A percentile compares a stretch with the other conserved stretches of the same genome.
Conservation (phyloP, 257 asterid genomes). For the Agastache rugosa region DNA sequence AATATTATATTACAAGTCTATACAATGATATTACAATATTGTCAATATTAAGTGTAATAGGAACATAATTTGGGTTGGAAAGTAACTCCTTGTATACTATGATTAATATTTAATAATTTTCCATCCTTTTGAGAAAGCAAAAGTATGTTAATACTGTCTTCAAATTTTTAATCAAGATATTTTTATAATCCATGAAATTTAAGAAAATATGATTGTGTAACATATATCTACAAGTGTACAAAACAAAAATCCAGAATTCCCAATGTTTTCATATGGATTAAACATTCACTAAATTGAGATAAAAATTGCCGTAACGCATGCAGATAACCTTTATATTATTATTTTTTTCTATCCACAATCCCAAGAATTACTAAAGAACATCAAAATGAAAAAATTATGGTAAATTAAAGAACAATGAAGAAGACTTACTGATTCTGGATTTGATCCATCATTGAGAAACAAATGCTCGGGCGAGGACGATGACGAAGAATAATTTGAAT, state of each 20-base stretch:
- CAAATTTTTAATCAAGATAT: no score
- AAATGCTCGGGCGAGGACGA: not conserved
- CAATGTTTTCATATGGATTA: not conserved
- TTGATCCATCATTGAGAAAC: not conserved
- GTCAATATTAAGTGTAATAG: no score
- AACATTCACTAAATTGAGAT: not conserved
- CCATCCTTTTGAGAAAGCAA: slow-evolving; percentile 4
- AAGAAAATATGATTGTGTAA: not conserved
- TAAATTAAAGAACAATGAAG: not conserved
- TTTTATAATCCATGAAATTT: no score
- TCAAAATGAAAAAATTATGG: not conserved
- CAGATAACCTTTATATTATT: no score
- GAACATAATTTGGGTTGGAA: no score
- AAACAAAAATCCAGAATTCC: not conserved
- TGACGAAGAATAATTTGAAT: not conserved
- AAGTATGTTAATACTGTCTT: not conserved
- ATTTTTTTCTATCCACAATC: no score
- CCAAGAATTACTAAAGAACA: no score
- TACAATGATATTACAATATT: no score
- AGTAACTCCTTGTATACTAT: not conserved
- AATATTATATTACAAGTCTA: no score
- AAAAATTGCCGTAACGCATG: no score
- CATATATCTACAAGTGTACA: not conserved
- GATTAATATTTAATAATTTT: not conserved
- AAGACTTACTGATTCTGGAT: slow-evolving; percentile 33